Base-by-base conservation (phyloP, 176 grass and related monocot genomes). In the Phoenix roebelenii region DNA sequence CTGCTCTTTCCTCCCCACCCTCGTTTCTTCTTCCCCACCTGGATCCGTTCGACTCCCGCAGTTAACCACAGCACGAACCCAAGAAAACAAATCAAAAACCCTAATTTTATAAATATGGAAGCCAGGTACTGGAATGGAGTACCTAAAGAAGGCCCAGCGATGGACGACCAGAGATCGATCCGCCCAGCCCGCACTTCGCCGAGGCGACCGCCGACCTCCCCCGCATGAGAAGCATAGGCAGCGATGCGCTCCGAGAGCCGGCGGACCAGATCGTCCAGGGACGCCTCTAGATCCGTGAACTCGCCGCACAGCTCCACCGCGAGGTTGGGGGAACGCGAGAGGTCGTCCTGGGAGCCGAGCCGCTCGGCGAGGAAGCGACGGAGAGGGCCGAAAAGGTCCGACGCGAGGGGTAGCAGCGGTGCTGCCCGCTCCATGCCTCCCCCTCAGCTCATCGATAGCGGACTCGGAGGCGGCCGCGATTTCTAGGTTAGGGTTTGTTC, bases 211-310 rank as follows among this genome's bases (percentile, higher is more conserved):
- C 70, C 65, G n/a, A 74, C 66, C 29, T 73, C 66, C 19, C 73
- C 64, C 20, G 67, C 70, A 23, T 74, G 76, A 3, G 74, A 83
- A 6, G 73, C 64, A 67, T 76, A 89, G 17, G 70, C 25, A 2
- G 57, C 17, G 5, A 81, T 52, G 24, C 73, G 66, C 22, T 59
- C 73, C 10, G 52, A 12, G 0, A 98, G 55, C 6, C 67, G 52
- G 24, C 29, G 14, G 17, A 52, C 70, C 4, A 98, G 67, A 20
- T 84, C 71, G n/a, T 53, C 65, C 2, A 93, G 72, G 1, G 60
- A 63, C 20, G 78, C 74, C 70, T 85, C 67, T 10, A 98, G 79
- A 83, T 86, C 85, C 59, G 71, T 60, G 68, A 84, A 98, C 59
- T 70, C 61, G 18, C 17, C 23, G 15, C 66, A 55, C 66, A 93